phyloP scores from a whole-genome alignment of 2,329 filamentous ascomycete genomes.

The Pestalotiopsis sp. region DNA sequence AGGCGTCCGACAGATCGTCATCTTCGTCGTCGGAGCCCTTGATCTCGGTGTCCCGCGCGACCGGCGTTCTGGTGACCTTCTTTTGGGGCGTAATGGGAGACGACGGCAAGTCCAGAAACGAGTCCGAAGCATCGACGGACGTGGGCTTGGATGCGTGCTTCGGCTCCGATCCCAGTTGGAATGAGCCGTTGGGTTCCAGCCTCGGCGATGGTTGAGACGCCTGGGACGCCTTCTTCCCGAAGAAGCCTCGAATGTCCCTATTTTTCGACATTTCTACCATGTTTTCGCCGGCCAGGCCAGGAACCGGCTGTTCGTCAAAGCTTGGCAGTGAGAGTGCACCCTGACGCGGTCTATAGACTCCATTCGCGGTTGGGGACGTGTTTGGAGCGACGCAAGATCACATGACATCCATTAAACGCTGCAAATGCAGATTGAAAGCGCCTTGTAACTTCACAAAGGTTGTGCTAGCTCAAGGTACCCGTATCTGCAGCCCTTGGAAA shows the following conservation, averaged over 20 bases:
- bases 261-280: conserved; percentile 17
- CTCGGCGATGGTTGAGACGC: conserved; percentile 20
- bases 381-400: conserved; percentile 2
- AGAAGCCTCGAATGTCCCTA: conserved; percentile 35
- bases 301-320: neutral
- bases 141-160: neutral
- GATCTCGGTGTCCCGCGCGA: conserved; percentile 60
- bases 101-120: conserved; percentile 22
- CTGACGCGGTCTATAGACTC: neutral
- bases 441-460: neutral
- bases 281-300: neutral
- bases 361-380: conserved; percentile 3
- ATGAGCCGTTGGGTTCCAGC: conserved; percentile 13
- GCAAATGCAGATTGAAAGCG: neutral
- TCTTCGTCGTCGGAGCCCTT: conserved; percentile 74
- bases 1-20: conserved; percentile 55
- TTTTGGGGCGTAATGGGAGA: conserved; percentile 31
- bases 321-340: neutral
- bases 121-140: neutral
- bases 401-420: neutral
- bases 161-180: neutral
- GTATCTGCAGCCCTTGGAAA: neutral
- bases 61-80: conserved; percentile 23
- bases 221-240: conserved; percentile 19
- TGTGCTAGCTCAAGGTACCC: neutral